Evolutionary conservation across 2,329 filamentous ascomycete species (phyloP), one percentile per base, ranked within the genome.

Genomic region (Penicillium sp.): DNA sequence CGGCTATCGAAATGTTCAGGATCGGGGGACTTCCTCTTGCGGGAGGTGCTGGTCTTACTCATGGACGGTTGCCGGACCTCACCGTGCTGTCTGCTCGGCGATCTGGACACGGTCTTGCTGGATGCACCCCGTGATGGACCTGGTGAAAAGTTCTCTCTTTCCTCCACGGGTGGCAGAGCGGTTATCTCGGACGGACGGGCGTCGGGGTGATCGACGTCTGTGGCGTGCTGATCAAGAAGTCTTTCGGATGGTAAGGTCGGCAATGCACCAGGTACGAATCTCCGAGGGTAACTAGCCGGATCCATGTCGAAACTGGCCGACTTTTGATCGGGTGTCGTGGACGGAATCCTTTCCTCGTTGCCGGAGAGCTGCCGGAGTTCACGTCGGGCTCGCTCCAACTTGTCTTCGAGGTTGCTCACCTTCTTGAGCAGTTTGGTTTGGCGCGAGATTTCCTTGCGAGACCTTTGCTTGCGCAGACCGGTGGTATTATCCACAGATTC

Each of bases 341-440:
- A 55, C 37, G 51, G 50, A 35, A 42, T 26, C 12, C 50, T 53
- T 32, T 60, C 63, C 50, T 61, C 56, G 34, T 76, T 71, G 9
- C 67, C 67, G 12, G 78, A 65, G 35, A 76, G 69, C 4, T 75
- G 67, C 29, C 72, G 68, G 25, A 84, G 71, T 62, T 84, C 76
- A 42, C 72, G 72, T 32, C 78, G 73, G 7, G 79, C 79, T 33
- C 73, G 71, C 12, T 77, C 69, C 28, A 84, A 72, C 59, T 83
- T 82, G 9, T 69, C 62, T 56, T 84, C 81, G 9, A 84, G 72
- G 53, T 83, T 75, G 54, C 78, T 82, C 28, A 84, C 80, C 45
- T 78, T 74, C 65, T 81, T 82, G 36, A 73, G 68, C 29, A 84
- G 66, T 52, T 79, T 81, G 49, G 75, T 70, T 56, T 83, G 78